These are phyloP conservation scores for Sungouiella blattae DNA, from an alignment of 805 yeast species.

Conservation along the genomic window DNA sequence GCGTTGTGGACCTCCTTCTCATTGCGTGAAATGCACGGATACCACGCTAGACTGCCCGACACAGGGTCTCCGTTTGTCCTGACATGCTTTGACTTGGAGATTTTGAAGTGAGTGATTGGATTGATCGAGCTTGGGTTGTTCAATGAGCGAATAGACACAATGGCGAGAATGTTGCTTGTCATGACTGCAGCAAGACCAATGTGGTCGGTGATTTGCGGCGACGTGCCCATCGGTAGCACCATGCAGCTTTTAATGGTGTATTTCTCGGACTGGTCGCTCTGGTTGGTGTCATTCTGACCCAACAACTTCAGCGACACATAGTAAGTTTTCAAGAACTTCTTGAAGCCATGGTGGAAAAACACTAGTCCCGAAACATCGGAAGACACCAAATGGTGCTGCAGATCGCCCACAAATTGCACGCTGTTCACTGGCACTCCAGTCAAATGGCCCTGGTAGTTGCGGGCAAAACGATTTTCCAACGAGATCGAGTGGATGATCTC, in stretches of 20 bases:
- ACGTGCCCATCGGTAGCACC: conserved; percentile 60
- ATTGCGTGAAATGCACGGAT: conserved; percentile 43
- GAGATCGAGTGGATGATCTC: conserved; percentile 7
- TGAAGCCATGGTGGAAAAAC: conserved; percentile 59
- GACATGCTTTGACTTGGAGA: conserved; percentile 43
- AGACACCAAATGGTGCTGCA: conserved; percentile 27
- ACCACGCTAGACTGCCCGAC: conserved; percentile 59
- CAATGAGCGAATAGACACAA: conserved; percentile 53
- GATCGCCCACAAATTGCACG: conserved; percentile 27
- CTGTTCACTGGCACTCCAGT: conserved; percentile 19
- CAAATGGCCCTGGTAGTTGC: conserved; percentile 29
- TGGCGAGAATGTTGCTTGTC: conserved; percentile 46
- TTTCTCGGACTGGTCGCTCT: conserved; percentile 9
- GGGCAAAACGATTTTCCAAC: conserved; percentile 20
- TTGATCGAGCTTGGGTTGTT: conserved; percentile 23
- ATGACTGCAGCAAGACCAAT: conserved; percentile 60
- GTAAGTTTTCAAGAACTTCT: conserved; percentile 51
- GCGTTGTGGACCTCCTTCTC: conserved; percentile 21
- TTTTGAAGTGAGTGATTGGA: conserved; percentile 49
- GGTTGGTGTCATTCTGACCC: conserved; percentile 40
- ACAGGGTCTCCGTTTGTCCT: conserved; percentile 19
- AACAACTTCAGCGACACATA: conserved; percentile 47
- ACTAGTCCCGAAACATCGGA: conserved; percentile 41
- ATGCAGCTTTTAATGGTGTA: conserved; percentile 30
- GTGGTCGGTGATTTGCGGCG: conserved; percentile 50